phyloP scores from a whole-genome alignment of 495 filamentous ascomycete genomes.

The Aspergillus panamensis region DNA sequence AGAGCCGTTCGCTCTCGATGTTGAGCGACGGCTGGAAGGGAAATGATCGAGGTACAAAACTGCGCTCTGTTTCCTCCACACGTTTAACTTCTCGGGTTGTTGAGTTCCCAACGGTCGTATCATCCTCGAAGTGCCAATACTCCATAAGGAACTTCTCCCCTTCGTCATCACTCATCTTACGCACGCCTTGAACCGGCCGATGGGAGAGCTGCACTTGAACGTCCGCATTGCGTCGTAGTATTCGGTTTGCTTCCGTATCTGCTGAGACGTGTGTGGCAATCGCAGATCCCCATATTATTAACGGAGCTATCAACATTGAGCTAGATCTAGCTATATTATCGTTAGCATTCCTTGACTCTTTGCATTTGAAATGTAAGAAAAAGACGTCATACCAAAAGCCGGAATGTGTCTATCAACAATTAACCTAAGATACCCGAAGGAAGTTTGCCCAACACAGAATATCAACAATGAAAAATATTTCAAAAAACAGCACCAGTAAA shows the following conservation, averaged over 20 bases:
- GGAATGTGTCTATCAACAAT: background rate
- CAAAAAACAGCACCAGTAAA: too few species aligned
- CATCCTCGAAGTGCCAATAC: slow-evolving; percentile 53
- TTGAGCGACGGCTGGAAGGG: slow-evolving; percentile 40
- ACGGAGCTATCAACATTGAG: slow-evolving; percentile 12
- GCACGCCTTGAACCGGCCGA: slow-evolving; percentile 38
- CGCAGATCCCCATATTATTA: slow-evolving; percentile 10
- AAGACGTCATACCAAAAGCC: background rate
- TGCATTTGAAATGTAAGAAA: background rate
- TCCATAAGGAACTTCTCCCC: slow-evolving; percentile 79
- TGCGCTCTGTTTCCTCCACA: background rate
- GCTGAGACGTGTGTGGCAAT: slow-evolving; percentile 13
- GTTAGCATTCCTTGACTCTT: background rate
- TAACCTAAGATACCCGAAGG: background rate
- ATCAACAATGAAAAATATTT: too few species aligned
- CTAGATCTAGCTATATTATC: background rate
- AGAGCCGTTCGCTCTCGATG: slow-evolving; percentile 23
- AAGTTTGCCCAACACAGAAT: too few species aligned
- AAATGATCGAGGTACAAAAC: slow-evolving; percentile 24
- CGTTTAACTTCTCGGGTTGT: background rate
- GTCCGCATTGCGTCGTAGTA: slow-evolving; percentile 28
- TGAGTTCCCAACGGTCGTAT: slow-evolving; percentile 14
- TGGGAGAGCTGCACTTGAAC: slow-evolving; percentile 19
- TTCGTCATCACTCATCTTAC: slow-evolving; percentile 78
- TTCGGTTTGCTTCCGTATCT: slow-evolving; percentile 4